Base-by-base conservation (phyloP, 345 rosid genomes). In the Schrenkiella parvula region DNA sequence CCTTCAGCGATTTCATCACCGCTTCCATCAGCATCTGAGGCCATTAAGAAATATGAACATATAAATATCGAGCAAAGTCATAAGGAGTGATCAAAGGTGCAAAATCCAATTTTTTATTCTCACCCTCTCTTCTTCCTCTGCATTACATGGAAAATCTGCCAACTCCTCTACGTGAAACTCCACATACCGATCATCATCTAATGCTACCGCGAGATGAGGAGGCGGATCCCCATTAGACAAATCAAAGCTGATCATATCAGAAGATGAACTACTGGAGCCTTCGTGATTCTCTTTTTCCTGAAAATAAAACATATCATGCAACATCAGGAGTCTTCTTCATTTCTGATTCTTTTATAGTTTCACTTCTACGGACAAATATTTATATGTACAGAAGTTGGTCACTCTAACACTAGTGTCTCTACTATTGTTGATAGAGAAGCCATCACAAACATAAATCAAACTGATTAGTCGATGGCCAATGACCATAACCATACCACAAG, bases 21-120 rank as follows among this genome's bases (percentile, higher is more conserved):
- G 97, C 97, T 81, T 87, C 93, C 96, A 89, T 83, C 55, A 90
- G 70, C 98, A 93, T 93, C 98, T 88, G 87, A 64, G 62, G 64
- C 8, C 58, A 47, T 54, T 29, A 76, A 21, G 56, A 66, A 12
- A 58, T 62, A 41, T 74, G 38, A 42, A 57, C 44, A 59, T 21
- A 14, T 2, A 8, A 68, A 28, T 61, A 34, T 17, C 25, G 56
- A 58, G 41, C 22, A 52, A 32, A 10, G 8, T 66, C 14, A 22
- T 44, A 4, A 31, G 34, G 25, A 53, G 39, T 23, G 26, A 13
- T 12, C 28, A 15, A 43, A 55, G 50, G 47, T 55, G 66, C 29
- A 56, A 48, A 57, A 46, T 25, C 11, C 15, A 28, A 15, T 8
- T 42, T 43, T 22, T 32, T 71, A 21, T 14, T 50, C 85, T 81